phyloP scores from a whole-genome alignment of 1,284 basidiomycete genomes.

The Malassezia psittaci region DNA sequence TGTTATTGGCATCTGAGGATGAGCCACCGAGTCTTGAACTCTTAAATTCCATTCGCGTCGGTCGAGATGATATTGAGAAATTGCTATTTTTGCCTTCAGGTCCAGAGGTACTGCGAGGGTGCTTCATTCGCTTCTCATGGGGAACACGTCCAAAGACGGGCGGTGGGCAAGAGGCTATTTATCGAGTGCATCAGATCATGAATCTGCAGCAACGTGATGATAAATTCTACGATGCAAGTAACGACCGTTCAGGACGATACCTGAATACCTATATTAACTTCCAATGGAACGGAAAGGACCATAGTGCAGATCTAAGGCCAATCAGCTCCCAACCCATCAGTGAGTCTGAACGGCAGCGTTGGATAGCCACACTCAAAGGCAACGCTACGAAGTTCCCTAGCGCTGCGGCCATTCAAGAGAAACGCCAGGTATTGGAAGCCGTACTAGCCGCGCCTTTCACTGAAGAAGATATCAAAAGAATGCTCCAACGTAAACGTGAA shows the following conservation, averaged over 20 bases:
- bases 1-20: conserved; percentile 43
- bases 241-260: conserved; percentile 23
- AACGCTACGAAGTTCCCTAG: conserved; percentile 19
- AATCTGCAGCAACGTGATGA: conserved; percentile 54
- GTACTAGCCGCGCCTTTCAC: conserved; percentile 28
- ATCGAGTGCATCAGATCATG: conserved; percentile 69
- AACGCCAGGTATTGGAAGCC: conserved; percentile 27
- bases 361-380: conserved; percentile 18
- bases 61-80: conserved; percentile 59
- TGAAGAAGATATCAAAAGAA: conserved; percentile 29
- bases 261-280: conserved; percentile 30
- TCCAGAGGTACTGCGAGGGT: conserved; percentile 65
- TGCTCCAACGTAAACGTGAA: conserved; percentile 26
- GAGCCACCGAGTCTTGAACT: conserved; percentile 55
- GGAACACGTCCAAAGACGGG: conserved; percentile 49
- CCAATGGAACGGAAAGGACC: conserved; percentile 23
- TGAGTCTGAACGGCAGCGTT: conserved; percentile 30
- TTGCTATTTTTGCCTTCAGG: conserved; percentile 64
- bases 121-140: conserved; percentile 36
- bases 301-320: conserved; percentile 22
- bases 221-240: conserved; percentile 66
- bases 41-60: conserved; percentile 56
- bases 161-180: conserved; percentile 57
- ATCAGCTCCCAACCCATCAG: conserved; percentile 22
- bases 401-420: conserved; percentile 15